phyloP scores from a whole-genome alignment of 2,329 filamentous ascomycete genomes.

The Pseudonectria foliicola region DNA sequence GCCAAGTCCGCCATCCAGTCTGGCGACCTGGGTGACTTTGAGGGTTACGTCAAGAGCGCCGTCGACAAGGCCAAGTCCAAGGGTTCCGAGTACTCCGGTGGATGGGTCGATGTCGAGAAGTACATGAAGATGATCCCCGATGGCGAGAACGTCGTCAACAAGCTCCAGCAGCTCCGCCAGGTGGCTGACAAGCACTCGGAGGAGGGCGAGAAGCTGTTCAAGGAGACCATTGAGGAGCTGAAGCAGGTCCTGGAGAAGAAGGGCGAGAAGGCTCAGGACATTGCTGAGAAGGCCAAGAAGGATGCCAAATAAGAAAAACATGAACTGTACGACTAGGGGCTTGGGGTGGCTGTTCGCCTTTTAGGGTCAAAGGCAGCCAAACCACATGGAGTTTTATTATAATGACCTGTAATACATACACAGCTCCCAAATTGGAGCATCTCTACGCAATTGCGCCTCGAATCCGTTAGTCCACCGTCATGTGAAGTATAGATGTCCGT shows the following conservation, averaged over 20 bases:
- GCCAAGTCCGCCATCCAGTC: conserved; percentile 54
- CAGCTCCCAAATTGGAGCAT: too few species aligned
- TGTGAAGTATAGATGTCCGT: too few species aligned
- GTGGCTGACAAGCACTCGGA: conserved; percentile 60
- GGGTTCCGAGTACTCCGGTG: conserved; percentile 29
- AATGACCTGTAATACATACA: too few species aligned
- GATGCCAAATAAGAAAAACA: conserved; percentile 30
- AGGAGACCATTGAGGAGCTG: conserved; percentile 62
- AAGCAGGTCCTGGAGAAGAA: conserved; percentile 57
- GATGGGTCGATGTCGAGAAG: conserved; percentile 47
- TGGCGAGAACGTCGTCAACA: conserved; percentile 56
- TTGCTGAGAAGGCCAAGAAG: conserved; percentile 48
- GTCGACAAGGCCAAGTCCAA: conserved; percentile 39
- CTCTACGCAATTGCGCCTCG: too few species aligned
- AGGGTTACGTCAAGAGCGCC: conserved; percentile 28
- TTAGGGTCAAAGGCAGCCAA: too few species aligned
- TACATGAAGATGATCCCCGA: conserved; percentile 61
- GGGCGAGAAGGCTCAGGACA: conserved; percentile 49
- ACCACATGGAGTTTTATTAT: too few species aligned
- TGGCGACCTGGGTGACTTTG: conserved; percentile 45
- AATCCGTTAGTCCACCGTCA: too few species aligned
- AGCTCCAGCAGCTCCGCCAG: conserved; percentile 57
- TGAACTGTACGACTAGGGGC: background rate
- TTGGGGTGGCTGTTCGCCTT: too few species aligned
- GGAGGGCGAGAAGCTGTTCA: conserved; percentile 62